Evolutionary conservation across 441 rosid genomes (phyloP).

Genomic region (Arabidopsis hybrid): DNA sequence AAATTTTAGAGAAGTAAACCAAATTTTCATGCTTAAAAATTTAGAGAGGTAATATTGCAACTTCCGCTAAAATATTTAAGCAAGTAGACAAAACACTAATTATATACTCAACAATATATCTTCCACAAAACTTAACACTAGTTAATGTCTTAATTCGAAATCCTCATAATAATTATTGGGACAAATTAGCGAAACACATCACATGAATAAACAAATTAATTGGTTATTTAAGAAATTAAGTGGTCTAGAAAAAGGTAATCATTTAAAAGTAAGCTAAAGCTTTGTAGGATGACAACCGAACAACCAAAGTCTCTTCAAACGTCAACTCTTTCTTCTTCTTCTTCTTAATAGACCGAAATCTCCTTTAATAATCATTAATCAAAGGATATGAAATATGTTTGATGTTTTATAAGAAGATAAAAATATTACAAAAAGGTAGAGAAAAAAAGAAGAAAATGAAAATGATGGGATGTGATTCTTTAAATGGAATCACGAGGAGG

Average conservation of each 20-base stretch:
- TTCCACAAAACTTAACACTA: no score
- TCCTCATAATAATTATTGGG: background rate
- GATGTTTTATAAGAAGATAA: slow-evolving; percentile 13
- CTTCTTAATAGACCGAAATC: slow-evolving; percentile 17
- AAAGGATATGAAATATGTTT: background rate
- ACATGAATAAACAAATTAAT: slow-evolving; percentile 25
- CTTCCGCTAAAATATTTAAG: no score
- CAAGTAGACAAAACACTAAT: no score
- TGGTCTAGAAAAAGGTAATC: slow-evolving; percentile 15
- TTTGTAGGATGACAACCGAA: slow-evolving; percentile 39
- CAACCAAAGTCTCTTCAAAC: slow-evolving; percentile 44
- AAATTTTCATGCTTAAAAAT: no score
- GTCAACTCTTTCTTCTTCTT: slow-evolving; percentile 30
- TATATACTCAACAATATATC: background rate
- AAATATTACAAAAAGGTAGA: slow-evolving; percentile 29
- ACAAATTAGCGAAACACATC: slow-evolving; percentile 28
- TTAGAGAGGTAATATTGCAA: no score
- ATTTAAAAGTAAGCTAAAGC: slow-evolving; percentile 20
- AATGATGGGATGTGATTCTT: slow-evolving; percentile 45
- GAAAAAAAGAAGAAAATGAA: slow-evolving; percentile 20
- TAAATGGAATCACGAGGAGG: slow-evolving; percentile 48
- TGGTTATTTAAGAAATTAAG: slow-evolving; percentile 14
- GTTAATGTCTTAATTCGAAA: background rate
- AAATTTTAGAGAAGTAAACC: no score
- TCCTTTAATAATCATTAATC: slow-evolving; percentile 4